These are phyloP conservation scores for Xylariaceae sp. DNA, from an alignment of 2,329 filamentous ascomycete species.

Conservation along the genomic window DNA sequence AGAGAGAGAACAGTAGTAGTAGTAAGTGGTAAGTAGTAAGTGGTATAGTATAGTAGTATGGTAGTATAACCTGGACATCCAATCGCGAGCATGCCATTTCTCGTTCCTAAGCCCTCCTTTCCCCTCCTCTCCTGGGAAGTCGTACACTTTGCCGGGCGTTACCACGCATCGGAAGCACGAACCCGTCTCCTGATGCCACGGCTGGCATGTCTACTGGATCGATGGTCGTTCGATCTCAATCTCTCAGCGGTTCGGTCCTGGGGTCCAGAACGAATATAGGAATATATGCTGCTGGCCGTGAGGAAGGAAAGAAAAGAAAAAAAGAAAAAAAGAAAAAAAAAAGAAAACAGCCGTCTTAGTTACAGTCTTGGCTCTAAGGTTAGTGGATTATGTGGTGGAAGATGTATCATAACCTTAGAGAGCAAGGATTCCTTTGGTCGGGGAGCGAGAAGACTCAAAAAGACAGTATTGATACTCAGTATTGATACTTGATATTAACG, in stretches of 20 bases:
- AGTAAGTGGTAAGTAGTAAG: no score
- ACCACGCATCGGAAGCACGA: slow-evolving; percentile 15
- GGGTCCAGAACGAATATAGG: not conserved
- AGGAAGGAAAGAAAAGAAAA: no score
- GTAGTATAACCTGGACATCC: slow-evolving; percentile 3
- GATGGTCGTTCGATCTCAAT: slow-evolving; percentile 19
- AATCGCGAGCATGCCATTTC: slow-evolving; percentile 1
- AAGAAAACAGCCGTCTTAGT: no score
- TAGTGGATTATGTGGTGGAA: no score
- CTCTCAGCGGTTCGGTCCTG: slow-evolving; percentile 9
- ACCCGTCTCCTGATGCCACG: slow-evolving; percentile 10
- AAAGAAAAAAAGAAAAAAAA: no score
- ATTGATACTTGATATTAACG: no score
- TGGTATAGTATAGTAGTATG: not conserved
- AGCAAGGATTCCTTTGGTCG: no score
- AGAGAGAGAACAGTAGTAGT: no score
- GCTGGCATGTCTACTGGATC: slow-evolving; percentile 12
- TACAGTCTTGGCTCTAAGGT: no score
- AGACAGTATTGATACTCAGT: no score
- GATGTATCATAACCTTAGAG: no score
- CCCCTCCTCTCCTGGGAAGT: not conserved
- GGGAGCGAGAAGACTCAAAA: no score
- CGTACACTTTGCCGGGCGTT: slow-evolving; percentile 10
- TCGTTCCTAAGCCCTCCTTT: slow-evolving; percentile 12
- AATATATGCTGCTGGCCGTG: not conserved